Base-by-base conservation (phyloP, 352 stramenopile species). In the Achlya hypogyna region DNA sequence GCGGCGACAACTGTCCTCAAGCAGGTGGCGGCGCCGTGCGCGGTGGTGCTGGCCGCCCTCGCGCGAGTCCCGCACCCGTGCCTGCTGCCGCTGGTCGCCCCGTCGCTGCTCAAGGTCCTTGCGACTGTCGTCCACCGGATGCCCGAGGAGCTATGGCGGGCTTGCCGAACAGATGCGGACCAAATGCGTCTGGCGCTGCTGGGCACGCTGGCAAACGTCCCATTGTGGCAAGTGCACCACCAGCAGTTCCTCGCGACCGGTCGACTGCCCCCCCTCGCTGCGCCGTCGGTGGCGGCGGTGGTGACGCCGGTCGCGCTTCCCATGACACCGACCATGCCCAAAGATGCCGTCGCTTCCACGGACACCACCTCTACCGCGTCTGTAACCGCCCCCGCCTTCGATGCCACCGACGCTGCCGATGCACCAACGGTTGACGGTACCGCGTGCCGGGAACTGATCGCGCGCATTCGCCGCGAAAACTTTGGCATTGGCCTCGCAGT, bases 401-500 rank as follows among this genome's bases (percentile, higher is more conserved):
- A 10, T 10, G 4, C 38, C 12, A 56, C 25, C 12, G 8, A 27
- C 38, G 4, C 31, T 42, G 34, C 9, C 59, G 27, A 45, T 8
- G 42, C n/a, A 58, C 1, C 23, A 28, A 2, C 22, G 6, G 32
- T 65, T 10, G 38, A 43, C 23, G 20, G 1, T n/a, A 23, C 16
- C 27, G 31, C 35, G 27, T 91, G 84, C 49, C 68, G 74, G 5
- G 64, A 58, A 27, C 88, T 88, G 47, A 89, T 95, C 54, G 62
- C 78, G 5, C 63, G 79, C 5, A 69, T 95, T 5, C 81, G 86
- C 10, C 84, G 75, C 10, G 72, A 87, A 35, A 84, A 92, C 45
- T 93, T 95, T 69, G 86, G 86, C 4, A 81, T 95, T 51, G 86
- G 83, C 0, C 58, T 93, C 4, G 69, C 86, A 31, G 82, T 88